A percentile compares a stretch with the other conserved stretches of the same genome.
Evolutionary conservation across 2,329 filamentous ascomycete genomes (phyloP).

Genomic region (Hirsutella thompsonii): DNA sequence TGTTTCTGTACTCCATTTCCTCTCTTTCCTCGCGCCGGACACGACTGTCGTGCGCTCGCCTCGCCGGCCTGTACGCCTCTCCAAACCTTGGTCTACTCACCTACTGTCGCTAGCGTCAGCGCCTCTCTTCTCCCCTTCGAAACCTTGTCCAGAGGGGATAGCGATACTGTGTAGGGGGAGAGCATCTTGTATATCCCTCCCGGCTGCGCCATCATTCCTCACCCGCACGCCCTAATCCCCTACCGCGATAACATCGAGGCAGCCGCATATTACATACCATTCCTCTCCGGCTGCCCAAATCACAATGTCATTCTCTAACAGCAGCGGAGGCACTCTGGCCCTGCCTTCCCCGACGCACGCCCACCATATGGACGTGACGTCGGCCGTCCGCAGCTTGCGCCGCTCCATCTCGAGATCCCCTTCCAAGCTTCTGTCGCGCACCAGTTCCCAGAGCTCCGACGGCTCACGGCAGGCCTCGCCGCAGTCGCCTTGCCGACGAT

Average conservation of each 20-base stretch:
- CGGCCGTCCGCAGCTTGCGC: conserved; percentile 69
- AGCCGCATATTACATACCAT: conserved; percentile 13
- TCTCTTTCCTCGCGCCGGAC: neutral
- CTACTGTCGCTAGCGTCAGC: neutral
- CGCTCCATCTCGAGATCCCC: conserved; percentile 89
- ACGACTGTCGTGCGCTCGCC: neutral
- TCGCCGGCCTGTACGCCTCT: neutral
- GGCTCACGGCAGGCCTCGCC: conserved; percentile 32
- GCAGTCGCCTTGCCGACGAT: conserved; percentile 38
- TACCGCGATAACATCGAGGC: conserved; percentile 7
- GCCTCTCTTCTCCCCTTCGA: neutral
- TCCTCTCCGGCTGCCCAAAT: conserved; percentile 11
- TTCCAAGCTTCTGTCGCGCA: conserved; percentile 62
- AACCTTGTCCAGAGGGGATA: neutral
- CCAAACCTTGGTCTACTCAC: neutral
- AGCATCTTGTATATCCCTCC: conserved; percentile 2
- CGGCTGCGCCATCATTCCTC: conserved; percentile 11
- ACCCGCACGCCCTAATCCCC: conserved; percentile 9
- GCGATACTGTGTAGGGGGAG: neutral
- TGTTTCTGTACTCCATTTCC: neutral
- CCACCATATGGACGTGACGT: conserved; percentile 70
- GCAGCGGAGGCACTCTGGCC: conserved; percentile 65
- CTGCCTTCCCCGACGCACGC: conserved; percentile 75
- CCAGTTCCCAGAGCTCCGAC: conserved; percentile 33
- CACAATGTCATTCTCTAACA: conserved; percentile 45